Evolutionary conservation across 345 rosid genomes (phyloP).

Genomic region (Jatropha curcas): DNA sequence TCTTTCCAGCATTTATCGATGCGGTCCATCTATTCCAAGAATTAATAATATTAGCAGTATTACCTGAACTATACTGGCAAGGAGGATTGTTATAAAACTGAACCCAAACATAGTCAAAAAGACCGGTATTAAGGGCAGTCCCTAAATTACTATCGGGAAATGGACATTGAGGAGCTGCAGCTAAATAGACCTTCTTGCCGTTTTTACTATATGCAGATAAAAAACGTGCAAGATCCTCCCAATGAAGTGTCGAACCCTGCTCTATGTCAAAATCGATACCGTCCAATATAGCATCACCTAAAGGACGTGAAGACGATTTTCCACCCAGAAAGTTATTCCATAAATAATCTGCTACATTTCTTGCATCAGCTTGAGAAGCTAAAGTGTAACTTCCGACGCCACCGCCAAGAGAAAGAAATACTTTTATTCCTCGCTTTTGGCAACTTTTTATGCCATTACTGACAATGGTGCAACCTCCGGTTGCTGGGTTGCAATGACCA

Average conservation of each 20-base stretch:
- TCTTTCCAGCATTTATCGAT: conserved; percentile 1
- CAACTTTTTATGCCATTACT: conserved; percentile 25
- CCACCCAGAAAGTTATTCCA: conserved; percentile 35
- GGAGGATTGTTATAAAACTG: conserved; percentile 37
- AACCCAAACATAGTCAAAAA: conserved; percentile 34
- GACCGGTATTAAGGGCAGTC: conserved; percentile 27
- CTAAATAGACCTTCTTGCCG: conserved; percentile 27
- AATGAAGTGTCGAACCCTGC: conserved; percentile 19
- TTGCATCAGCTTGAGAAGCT: conserved; percentile 30
- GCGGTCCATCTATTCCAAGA: conserved; percentile 37
- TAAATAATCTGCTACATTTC: conserved; percentile 21
- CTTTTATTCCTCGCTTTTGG: conserved; percentile 31
- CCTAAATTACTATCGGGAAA: conserved; percentile 28
- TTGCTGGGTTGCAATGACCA: conserved; percentile 35
- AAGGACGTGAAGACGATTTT: conserved; percentile 28
- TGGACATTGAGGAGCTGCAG: conserved; percentile 38
- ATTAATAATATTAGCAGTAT: conserved; percentile 11
- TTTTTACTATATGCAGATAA: conserved; percentile 13
- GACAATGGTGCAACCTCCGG: conserved; percentile 14
- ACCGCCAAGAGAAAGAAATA: conserved; percentile 37
- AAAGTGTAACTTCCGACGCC: conserved; percentile 29
- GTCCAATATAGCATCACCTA: conserved; percentile 25
- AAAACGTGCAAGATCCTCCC: conserved; percentile 29
- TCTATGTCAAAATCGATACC: conserved; percentile 37
- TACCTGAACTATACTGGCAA: conserved; percentile 28